These are phyloP conservation scores for Apiospora kogelbergensis DNA, from an alignment of 2,329 filamentous ascomycete genomes.

Conservation along the genomic window DNA sequence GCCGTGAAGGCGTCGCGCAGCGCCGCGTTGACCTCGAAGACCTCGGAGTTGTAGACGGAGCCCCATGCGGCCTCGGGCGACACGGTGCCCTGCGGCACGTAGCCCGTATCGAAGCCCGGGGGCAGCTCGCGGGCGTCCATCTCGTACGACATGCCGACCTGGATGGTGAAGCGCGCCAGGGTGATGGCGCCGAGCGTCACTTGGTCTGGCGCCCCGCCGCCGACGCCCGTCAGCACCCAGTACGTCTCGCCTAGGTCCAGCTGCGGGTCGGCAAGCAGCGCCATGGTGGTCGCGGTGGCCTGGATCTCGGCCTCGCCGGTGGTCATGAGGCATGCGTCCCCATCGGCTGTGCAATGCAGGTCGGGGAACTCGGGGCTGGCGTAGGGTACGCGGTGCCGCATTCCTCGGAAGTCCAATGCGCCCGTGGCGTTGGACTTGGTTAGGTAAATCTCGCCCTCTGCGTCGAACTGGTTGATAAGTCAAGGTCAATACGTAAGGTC, in stretches of 20 bases:
- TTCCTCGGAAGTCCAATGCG: conserved; percentile 2
- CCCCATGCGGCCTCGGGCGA: conserved; percentile 32
- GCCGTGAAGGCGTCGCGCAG: conserved; percentile 47
- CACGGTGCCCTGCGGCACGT: conserved; percentile 22
- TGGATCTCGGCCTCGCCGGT: conserved; percentile 74
- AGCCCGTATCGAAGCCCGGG: conserved; percentile 20
- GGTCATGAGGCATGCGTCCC: conserved; percentile 60
- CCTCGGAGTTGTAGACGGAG: conserved; percentile 63
- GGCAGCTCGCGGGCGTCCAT: conserved; percentile 68
- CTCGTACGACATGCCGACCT: conserved; percentile 75
- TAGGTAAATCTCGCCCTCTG: conserved; percentile 10
- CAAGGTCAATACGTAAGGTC: background rate
- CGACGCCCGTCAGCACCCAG: conserved; percentile 72
- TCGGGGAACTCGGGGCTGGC: conserved; percentile 13
- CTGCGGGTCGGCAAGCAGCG: conserved; percentile 58
- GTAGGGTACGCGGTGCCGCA: conserved; percentile 9
- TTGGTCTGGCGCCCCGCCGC: conserved; percentile 67
- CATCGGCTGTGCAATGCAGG: conserved; percentile 11
- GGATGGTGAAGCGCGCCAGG: conserved; percentile 68
- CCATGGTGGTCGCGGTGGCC: conserved; percentile 64
- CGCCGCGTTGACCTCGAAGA: conserved; percentile 63
- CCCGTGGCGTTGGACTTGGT: conserved; percentile 7
- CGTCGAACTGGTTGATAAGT: background rate
- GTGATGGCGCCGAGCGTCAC: conserved; percentile 66
- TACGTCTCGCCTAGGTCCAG: conserved; percentile 70